Conservation (phyloP, 192 early-diverging fungal genomes). For the Coemansia sp. region DNA sequence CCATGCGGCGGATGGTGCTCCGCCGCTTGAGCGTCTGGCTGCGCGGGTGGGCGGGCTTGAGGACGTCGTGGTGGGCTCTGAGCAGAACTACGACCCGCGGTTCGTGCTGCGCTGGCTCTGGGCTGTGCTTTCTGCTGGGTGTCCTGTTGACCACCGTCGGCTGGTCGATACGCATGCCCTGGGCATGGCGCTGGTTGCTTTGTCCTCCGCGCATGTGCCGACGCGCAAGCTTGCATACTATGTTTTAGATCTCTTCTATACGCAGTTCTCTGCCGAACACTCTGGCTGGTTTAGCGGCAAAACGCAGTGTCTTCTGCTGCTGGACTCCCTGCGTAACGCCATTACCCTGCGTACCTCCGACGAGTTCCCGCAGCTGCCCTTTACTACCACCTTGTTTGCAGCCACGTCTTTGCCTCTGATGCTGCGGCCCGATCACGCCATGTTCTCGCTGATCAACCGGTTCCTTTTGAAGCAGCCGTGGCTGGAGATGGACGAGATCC, state of each 20-base stretch:
- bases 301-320: conserved; percentile 26
- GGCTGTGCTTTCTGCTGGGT: conserved; percentile 24
- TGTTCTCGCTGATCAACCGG: conserved; percentile 31
- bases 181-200: conserved; percentile 32
- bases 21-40: background rate
- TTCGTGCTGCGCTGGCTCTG: conserved; percentile 45
- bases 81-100: conserved; percentile 26
- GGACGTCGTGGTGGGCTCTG: too few species aligned
- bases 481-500: conserved; percentile 25
- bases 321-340: conserved; percentile 46
- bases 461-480: conserved; percentile 30
- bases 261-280: background rate
- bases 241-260: conserved; percentile 27
- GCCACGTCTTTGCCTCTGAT: conserved; percentile 30
- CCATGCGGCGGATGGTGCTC: background rate
- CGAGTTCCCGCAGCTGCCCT: conserved; percentile 33
- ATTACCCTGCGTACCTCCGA: conserved; percentile 13
- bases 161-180: conserved; percentile 35
- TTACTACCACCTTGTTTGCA: conserved; percentile 30
- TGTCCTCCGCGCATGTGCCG: conserved; percentile 28
- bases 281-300: conserved; percentile 14
- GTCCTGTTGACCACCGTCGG: conserved; percentile 12
- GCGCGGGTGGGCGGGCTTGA: background rate
- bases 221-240: conserved; percentile 46
- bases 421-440: conserved; percentile 42